Percentiles rank a stretch among this genome's conserved stretches.
These are phyloP conservation scores for Aristolochia fimbriata DNA, from an alignment of 164 flowering plant genomes.

Conservation along the genomic window DNA sequence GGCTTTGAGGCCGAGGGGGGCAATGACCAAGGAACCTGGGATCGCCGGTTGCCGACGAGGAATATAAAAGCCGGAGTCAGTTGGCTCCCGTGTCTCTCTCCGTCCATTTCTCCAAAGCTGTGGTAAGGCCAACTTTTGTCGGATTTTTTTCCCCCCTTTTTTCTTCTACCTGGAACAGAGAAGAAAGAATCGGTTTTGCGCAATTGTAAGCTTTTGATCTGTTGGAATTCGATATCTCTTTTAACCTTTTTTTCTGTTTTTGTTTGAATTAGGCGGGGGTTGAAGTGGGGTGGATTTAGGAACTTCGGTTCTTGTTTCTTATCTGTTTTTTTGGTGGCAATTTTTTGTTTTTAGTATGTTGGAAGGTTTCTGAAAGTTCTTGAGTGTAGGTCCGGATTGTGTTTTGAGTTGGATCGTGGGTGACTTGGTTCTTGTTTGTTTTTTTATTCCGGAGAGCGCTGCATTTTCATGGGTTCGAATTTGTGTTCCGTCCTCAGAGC, in stretches of 20 bases:
- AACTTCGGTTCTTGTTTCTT: not conserved
- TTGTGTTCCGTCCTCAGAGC: too few relatives aligned
- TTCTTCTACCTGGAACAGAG: not conserved
- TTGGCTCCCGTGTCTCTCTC: not conserved
- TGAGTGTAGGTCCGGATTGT: not conserved
- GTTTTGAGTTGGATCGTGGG: not conserved
- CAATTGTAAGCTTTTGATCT: not conserved
- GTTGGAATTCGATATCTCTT: not conserved
- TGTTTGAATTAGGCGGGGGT: not conserved
- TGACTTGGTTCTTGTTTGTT: too few relatives aligned
- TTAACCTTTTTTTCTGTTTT: not conserved
- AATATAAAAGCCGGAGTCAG: not conserved
- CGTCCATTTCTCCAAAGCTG: not conserved
- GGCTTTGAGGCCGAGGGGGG: not conserved
- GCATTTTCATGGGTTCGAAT: too few relatives aligned
- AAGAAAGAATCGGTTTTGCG: not conserved
- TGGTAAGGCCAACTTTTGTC: too few relatives aligned
- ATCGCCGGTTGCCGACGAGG: not conserved
- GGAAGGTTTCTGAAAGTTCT: not conserved
- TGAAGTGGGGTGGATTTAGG: not conserved
- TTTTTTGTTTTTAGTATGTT: not conserved
- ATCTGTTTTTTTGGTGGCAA: not conserved
- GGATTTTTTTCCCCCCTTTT: too few relatives aligned
- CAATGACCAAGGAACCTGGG: not conserved
- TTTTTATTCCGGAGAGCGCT: too few relatives aligned